Percentiles rank a stretch among this genome's conserved stretches.
These are phyloP conservation scores for Rubus idaeus DNA, from an alignment of 306 rosid genomes.

Conservation along the genomic window DNA sequence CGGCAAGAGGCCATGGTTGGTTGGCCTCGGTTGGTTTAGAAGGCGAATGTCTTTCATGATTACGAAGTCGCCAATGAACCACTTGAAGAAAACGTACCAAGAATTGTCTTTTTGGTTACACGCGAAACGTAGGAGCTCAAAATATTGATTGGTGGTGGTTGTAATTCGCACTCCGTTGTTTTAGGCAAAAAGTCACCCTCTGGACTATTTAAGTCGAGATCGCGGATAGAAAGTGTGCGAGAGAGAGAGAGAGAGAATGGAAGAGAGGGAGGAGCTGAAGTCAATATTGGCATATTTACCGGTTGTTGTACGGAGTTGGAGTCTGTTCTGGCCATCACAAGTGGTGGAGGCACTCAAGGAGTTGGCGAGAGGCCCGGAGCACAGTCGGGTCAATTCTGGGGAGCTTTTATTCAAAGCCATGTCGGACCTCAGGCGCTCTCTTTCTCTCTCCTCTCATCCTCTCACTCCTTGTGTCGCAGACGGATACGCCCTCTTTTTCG, in stretches of 20 bases:
- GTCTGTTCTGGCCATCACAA: slow-evolving; percentile 76
- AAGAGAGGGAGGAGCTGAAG: slow-evolving; percentile 58
- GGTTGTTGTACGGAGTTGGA: slow-evolving; percentile 40
- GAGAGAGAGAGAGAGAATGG: slow-evolving; percentile 38
- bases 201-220: too few relatives aligned
- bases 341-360: slow-evolving; percentile 54
- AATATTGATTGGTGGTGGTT: too few relatives aligned
- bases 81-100: too few relatives aligned
- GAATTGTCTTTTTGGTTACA: too few relatives aligned
- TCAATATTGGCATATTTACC: slow-evolving; percentile 72
- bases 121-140: too few relatives aligned
- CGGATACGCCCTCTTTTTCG: slow-evolving; percentile 77
- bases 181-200: too few relatives aligned
- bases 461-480: slow-evolving; percentile 43
- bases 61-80: too few relatives aligned
- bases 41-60: too few relatives aligned
- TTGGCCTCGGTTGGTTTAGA: too few relatives aligned
- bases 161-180: too few relatives aligned
- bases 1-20: too few relatives aligned
- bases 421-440: slow-evolving; percentile 52
- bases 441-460: slow-evolving; percentile 46
- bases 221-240: too few relatives aligned
- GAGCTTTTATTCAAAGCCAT: slow-evolving; percentile 49
- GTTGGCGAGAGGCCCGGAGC: slow-evolving; percentile 50
- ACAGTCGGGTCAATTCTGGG: slow-evolving; percentile 55